Percentiles rank a stretch among this genome's conserved stretches.
Evolutionary conservation across 306 rosid genomes (phyloP).

Genomic region (Prunus davidiana): DNA sequence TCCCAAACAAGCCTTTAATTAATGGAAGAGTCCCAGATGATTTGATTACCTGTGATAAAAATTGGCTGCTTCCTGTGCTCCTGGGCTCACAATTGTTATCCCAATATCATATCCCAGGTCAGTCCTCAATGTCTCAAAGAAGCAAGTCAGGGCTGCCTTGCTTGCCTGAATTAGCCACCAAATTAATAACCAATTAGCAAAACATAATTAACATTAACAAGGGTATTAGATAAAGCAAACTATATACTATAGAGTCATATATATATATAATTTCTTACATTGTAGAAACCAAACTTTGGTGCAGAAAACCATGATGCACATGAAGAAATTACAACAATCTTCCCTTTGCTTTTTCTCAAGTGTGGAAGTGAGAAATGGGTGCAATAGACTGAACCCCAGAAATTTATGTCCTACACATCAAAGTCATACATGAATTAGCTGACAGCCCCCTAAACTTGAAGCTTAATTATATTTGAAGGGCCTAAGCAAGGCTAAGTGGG

Average conservation of each 20-base stretch:
- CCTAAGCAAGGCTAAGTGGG: not conserved
- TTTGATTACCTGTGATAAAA: constrained; percentile 13
- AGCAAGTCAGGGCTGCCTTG: constrained; percentile 47
- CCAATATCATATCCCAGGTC: constrained; percentile 51
- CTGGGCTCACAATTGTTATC: constrained; percentile 58
- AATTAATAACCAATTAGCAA: not conserved
- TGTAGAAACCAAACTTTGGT: constrained; percentile 48
- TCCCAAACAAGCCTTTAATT: no score
- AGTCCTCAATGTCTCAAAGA: constrained; percentile 52
- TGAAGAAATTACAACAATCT: constrained; percentile 58
- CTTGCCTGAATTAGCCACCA: constrained; percentile 41
- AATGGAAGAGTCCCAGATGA: no score
- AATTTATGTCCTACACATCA: constrained; percentile 50
- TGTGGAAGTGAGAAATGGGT: constrained; percentile 52
- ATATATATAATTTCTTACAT: constrained; percentile 25
- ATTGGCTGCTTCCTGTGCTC: constrained; percentile 34
- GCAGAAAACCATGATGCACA: constrained; percentile 48
- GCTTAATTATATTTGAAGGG: not conserved
- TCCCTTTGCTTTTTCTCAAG: constrained; percentile 49
- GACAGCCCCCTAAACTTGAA: no score
- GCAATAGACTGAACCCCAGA: constrained; percentile 62
- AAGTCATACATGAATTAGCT: not conserved
- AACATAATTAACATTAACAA: not conserved
- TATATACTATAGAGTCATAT: not conserved
- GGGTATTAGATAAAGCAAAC: no score